A percentile compares a stretch with the other conserved stretches of the same genome.
Conservation (phyloP, 495 filamentous ascomycete genomes). For the Articulospora tetracladia region DNA sequence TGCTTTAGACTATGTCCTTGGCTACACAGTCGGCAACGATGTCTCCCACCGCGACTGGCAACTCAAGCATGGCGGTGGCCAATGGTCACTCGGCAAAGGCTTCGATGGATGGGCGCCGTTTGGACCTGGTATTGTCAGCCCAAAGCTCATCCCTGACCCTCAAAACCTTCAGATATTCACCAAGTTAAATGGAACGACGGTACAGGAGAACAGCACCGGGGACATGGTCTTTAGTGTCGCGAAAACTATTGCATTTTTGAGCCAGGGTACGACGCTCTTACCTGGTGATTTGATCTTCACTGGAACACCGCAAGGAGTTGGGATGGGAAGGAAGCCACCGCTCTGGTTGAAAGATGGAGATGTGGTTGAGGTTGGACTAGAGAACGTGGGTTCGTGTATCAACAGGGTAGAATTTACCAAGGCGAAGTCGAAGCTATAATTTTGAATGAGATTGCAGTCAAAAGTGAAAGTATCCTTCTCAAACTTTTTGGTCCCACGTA, state of each 20-base stretch:
- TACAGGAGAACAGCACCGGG: slow-evolving; percentile 70
- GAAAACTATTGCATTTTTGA: slow-evolving; percentile 70
- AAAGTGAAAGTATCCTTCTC: background rate
- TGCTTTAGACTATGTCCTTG: slow-evolving; percentile 72
- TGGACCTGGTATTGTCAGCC: slow-evolving; percentile 74
- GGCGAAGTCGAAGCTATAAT: slow-evolving; percentile 49
- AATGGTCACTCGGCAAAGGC: slow-evolving; percentile 80
- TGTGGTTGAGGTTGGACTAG: slow-evolving; percentile 68
- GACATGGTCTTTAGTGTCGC: slow-evolving; percentile 83
- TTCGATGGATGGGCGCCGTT: slow-evolving; percentile 90
- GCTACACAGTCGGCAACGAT: slow-evolving; percentile 81
- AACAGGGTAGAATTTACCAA: slow-evolving; percentile 70
- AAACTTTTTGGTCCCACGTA: background rate
- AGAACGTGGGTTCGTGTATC: slow-evolving; percentile 64
- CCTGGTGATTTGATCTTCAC: slow-evolving; percentile 85
- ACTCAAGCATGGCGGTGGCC: slow-evolving; percentile 70
- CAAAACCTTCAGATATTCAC: slow-evolving; percentile 63
- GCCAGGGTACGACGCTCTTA: slow-evolving; percentile 70
- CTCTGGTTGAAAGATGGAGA: slow-evolving; percentile 80
- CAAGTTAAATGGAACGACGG: slow-evolving; percentile 64
- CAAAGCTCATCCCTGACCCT: slow-evolving; percentile 63
- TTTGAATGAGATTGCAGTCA: background rate
- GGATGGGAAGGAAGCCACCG: slow-evolving; percentile 68
- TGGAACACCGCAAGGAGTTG: slow-evolving; percentile 81
- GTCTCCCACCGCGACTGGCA: slow-evolving; percentile 85